Evolutionary conservation across 495 filamentous ascomycete species (phyloP).

Genomic region (Penicillium desertorum): DNA sequence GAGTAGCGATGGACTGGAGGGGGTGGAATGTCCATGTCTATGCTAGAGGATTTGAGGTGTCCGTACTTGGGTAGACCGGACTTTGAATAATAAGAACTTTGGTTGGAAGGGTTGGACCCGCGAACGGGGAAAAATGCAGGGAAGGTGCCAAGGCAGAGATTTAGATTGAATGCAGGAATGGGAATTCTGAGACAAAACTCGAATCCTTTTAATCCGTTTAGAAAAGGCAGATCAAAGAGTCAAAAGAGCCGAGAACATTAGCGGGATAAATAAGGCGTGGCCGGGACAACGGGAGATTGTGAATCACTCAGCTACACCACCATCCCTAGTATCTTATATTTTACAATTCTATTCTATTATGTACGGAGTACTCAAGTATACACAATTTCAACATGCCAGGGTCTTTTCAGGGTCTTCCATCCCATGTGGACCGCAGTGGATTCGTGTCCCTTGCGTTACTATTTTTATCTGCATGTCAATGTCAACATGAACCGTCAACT

Average conservation of each 20-base stretch:
- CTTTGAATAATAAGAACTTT: background rate
- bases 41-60: background rate
- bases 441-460: background rate
- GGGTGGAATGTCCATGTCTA: constrained; percentile 17
- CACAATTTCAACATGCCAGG: background rate
- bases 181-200: background rate
- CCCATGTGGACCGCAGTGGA: background rate
- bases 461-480: background rate
- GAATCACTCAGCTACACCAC: too few species aligned
- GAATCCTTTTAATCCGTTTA: background rate
- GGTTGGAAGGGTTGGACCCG: background rate
- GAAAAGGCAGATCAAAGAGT: background rate
- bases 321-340: too few species aligned
- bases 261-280: constrained; percentile 24
- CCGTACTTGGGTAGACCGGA: background rate
- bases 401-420: background rate
- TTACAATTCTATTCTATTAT: too few species aligned
- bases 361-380: background rate
- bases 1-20: constrained; percentile 18
- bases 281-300: constrained; percentile 20
- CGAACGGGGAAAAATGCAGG: constrained; percentile 2
- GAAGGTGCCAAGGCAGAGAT: constrained; percentile 6
- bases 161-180: constrained; percentile 18
- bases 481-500: too few species aligned
- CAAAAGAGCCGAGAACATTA: background rate